Percentiles rank a stretch among this genome's conserved stretches.
These are phyloP conservation scores for Podospora comata DNA, from an alignment of 495 filamentous ascomycete species.

Conservation along the genomic window DNA sequence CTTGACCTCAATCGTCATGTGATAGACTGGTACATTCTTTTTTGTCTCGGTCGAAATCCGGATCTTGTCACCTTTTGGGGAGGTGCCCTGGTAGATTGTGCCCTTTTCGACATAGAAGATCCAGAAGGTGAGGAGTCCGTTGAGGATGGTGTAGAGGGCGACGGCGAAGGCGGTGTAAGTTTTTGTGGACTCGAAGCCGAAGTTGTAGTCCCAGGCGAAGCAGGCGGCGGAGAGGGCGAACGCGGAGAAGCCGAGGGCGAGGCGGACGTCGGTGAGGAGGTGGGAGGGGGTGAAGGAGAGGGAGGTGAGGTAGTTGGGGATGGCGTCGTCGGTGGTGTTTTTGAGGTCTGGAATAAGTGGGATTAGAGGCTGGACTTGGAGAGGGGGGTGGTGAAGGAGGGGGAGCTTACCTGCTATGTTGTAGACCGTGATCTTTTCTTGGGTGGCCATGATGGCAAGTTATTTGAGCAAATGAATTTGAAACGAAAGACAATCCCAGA, in stretches of 20 bases:
- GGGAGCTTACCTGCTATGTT: constrained; percentile 57
- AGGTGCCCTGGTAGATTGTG: constrained; percentile 68
- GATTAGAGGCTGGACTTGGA: background rate
- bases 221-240: constrained; percentile 74
- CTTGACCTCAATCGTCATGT: constrained; percentile 60
- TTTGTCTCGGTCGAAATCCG: constrained; percentile 62
- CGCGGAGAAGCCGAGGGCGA: constrained; percentile 77
- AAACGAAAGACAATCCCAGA: background rate
- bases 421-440: constrained; percentile 63
- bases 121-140: constrained; percentile 78
- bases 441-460: constrained; percentile 34
- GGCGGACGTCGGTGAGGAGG: constrained; percentile 73
- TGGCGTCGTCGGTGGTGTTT: constrained; percentile 90
- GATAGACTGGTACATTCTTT: constrained; percentile 77
- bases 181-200: constrained; percentile 83
- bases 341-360: constrained; percentile 69
- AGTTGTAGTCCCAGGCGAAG: constrained; percentile 86
- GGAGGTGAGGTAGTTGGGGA: constrained; percentile 84
- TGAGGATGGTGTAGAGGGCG: constrained; percentile 72
- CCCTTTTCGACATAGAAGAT: constrained; percentile 81
- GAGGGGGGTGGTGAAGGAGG: background rate
- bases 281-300: constrained; percentile 81
- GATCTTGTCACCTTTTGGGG: constrained; percentile 46
- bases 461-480: background rate
- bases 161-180: constrained; percentile 73